Conservation (phyloP, 768 basidiomycete species). For the Kwoniella sp. region DNA sequence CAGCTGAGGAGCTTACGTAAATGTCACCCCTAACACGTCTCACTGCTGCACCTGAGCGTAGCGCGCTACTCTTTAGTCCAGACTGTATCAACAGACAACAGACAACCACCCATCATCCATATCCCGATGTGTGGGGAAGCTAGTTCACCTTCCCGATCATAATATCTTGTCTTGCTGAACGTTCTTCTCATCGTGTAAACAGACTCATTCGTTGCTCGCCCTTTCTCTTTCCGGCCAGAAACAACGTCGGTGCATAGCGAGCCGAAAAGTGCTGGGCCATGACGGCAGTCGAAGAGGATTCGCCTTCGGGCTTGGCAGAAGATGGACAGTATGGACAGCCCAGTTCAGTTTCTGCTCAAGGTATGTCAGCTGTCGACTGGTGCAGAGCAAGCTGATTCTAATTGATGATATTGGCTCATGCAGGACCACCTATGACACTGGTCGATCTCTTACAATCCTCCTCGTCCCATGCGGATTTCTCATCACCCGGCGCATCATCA, state of each 20-base stretch:
- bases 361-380: conserved; percentile 3
- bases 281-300: background rate
- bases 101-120: too few relatives aligned
- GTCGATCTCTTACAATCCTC: conserved; percentile 31
- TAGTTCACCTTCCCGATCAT: too few relatives aligned
- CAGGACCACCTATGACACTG: conserved; percentile 5
- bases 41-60: too few relatives aligned
- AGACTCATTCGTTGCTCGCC: too few relatives aligned
- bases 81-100: too few relatives aligned
- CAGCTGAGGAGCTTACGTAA: background rate
- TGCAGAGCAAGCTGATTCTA: background rate
- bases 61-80: too few relatives aligned
- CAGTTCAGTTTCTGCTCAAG: background rate
- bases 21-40: too few relatives aligned
- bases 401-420: background rate
- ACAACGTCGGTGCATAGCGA: background rate
- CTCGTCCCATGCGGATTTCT: conserved; percentile 18
- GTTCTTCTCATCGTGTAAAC: too few relatives aligned
- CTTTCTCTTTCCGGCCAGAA: too few relatives aligned
- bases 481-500: conserved; percentile 27
- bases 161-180: too few relatives aligned
- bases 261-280: background rate
- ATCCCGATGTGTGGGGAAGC: too few relatives aligned
- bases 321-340: background rate
- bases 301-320: background rate